These are phyloP conservation scores for Cladophialophora bantiana DNA, from an alignment of 2,329 filamentous ascomycete species.

Conservation along the genomic window DNA sequence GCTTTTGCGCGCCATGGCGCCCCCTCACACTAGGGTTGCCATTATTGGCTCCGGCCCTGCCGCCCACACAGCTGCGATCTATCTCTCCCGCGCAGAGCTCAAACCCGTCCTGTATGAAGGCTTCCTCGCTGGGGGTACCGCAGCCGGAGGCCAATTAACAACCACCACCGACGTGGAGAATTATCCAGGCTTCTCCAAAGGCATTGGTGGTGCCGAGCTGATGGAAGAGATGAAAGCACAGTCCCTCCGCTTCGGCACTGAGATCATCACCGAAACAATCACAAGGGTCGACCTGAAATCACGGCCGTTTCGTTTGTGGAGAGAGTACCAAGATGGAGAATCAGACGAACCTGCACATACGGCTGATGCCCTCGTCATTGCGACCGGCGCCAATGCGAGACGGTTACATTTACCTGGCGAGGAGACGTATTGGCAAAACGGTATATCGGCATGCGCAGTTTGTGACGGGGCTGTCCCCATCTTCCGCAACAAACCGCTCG, in stretches of 20 bases:
- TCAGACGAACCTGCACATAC: conserved; percentile 77
- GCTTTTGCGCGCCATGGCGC: conserved; percentile 77
- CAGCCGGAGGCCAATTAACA: conserved; percentile 93
- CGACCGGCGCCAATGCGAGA: conserved; percentile 90
- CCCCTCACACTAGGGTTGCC: conserved; percentile 39
- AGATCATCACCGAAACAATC: conserved; percentile 92
- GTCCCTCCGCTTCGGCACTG: conserved; percentile 88
- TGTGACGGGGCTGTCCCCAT: conserved; percentile 97
- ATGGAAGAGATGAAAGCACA: conserved; percentile 97
- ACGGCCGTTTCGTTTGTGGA: conserved; percentile 91
- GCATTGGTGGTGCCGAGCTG: conserved; percentile 83
- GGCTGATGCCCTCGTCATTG: conserved; percentile 90
- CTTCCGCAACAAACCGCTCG: conserved; percentile 93
- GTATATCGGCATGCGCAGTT: conserved; percentile 94
- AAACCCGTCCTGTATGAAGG: conserved; percentile 97
- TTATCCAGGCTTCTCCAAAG: conserved; percentile 91
- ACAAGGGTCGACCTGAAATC: conserved; percentile 81
- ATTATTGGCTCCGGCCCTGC: conserved; percentile 93
- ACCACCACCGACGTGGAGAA: conserved; percentile 99
- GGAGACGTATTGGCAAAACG: conserved; percentile 96
- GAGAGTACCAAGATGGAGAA: conserved; percentile 79
- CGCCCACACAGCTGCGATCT: conserved; percentile 96
- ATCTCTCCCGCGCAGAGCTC: conserved; percentile 91
- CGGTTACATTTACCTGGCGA: conserved; percentile 84
- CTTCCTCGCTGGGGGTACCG: conserved; percentile 96